A percentile compares a stretch with the other conserved stretches of the same genome.
phyloP scores from a whole-genome alignment of 23 red algal species.

The Gracilaria caudata region DNA sequence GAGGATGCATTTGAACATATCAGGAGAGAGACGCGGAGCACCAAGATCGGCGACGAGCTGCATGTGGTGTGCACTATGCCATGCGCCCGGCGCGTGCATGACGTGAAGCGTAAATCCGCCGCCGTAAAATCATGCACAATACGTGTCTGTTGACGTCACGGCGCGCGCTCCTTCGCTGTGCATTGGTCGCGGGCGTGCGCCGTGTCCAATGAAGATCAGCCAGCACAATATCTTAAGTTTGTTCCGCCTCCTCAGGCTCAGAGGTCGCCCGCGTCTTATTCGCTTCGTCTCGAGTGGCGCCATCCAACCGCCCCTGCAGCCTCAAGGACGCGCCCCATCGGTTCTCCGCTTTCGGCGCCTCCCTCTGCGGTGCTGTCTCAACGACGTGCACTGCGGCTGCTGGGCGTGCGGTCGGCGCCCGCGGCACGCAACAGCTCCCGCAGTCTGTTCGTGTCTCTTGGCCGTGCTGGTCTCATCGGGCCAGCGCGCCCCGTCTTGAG shows the following conservation, averaged over 20 bases:
- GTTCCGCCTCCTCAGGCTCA: too few species aligned
- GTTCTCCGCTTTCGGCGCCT: too few species aligned
- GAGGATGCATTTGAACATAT: conserved; percentile 3
- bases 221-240: background rate
- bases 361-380: too few species aligned
- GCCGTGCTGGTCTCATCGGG: background rate
- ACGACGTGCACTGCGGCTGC: background rate
- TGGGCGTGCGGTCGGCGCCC: background rate
- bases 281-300: too few species aligned
- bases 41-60: too few species aligned
- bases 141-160: conserved; percentile 2
- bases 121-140: too few species aligned
- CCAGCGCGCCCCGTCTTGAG: background rate
- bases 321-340: too few species aligned
- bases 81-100: too few species aligned
- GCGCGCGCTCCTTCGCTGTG: background rate
- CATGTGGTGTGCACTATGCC: too few species aligned
- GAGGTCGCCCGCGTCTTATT: too few species aligned
- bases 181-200: background rate
- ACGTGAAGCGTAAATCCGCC: too few species aligned
- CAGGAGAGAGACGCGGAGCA: background rate
- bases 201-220: conserved; percentile 8
- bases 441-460: background rate
- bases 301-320: too few species aligned
- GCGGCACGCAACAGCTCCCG: background rate